Conservation (phyloP, 306 rosid species). For the Castanospermum australe region DNA sequence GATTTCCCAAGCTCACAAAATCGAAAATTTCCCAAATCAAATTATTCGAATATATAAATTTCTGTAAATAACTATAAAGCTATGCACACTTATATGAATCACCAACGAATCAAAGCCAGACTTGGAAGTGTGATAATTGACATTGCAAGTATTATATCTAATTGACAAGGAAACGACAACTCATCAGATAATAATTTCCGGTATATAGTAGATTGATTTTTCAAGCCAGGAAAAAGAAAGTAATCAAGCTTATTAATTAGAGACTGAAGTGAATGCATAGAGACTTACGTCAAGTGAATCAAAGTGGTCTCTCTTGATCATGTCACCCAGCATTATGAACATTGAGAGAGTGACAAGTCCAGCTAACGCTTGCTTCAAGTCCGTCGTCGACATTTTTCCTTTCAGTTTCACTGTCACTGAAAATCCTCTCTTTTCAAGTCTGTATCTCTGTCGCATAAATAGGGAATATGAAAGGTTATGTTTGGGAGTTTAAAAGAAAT, state of each 20-base stretch:
- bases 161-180: background rate
- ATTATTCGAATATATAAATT: background rate
- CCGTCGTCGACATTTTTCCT: constrained; percentile 27
- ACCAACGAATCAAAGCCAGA: background rate
- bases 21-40: background rate
- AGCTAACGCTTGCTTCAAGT: constrained; percentile 39
- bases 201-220: background rate
- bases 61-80: background rate
- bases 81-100: background rate
- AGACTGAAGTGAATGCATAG: background rate
- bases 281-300: constrained; percentile 36
- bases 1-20: background rate
- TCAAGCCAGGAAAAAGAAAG: background rate
- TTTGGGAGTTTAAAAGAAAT: too few species aligned
- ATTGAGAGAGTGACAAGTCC: constrained; percentile 47
- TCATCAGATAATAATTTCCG: background rate
- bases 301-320: constrained; percentile 50
- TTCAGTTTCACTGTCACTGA: background rate
- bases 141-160: background rate
- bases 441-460: too few species aligned
- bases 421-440: background rate
- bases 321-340: constrained; percentile 50
- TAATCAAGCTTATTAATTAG: background rate
- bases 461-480: too few species aligned
- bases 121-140: background rate